phyloP scores from a whole-genome alignment of 2,329 filamentous ascomycete genomes.

The Calonectria montana region DNA sequence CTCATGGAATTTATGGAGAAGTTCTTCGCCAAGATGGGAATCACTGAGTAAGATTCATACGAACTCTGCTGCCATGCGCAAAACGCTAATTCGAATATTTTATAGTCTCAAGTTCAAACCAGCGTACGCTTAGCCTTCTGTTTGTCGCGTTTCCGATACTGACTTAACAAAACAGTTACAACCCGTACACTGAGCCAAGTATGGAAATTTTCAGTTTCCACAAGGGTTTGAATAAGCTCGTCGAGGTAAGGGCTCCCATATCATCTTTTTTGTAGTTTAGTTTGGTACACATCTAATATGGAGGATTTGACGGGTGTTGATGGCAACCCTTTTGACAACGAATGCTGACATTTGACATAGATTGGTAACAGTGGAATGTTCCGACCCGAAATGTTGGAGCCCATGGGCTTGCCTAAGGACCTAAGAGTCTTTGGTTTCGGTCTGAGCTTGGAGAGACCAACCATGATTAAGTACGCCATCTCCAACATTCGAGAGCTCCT shows the following conservation, averaged over 20 bases:
- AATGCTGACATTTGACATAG: slow-evolving; percentile 34
- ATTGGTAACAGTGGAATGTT: slow-evolving; percentile 99
- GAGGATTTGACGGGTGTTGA: background rate
- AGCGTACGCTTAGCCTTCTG: slow-evolving; percentile 55
- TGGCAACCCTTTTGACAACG: background rate
- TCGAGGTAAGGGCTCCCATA: slow-evolving; percentile 64
- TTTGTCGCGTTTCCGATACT: background rate
- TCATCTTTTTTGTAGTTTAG: background rate
- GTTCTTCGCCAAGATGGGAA: slow-evolving; percentile 97
- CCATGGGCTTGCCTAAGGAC: slow-evolving; percentile 93
- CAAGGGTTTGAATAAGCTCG: slow-evolving; percentile 87
- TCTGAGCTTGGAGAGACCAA: slow-evolving; percentile 89
- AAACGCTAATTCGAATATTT: background rate
- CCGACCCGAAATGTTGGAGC: slow-evolving; percentile 94
- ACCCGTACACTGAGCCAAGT: slow-evolving; percentile 93
- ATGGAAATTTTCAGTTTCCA: slow-evolving; percentile 99
- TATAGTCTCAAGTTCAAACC: slow-evolving; percentile 89
- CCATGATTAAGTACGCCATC: slow-evolving; percentile 95
- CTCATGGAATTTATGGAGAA: slow-evolving; percentile 93
- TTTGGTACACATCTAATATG: background rate
- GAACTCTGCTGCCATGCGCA: background rate
- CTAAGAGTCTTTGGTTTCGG: slow-evolving; percentile 96
- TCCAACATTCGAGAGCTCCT: slow-evolving; percentile 93
- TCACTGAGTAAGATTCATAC: slow-evolving; percentile 56
- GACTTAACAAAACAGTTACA: slow-evolving; percentile 63